phyloP scores from a whole-genome alignment of 306 rosid species.

The Prunus campanulata region DNA sequence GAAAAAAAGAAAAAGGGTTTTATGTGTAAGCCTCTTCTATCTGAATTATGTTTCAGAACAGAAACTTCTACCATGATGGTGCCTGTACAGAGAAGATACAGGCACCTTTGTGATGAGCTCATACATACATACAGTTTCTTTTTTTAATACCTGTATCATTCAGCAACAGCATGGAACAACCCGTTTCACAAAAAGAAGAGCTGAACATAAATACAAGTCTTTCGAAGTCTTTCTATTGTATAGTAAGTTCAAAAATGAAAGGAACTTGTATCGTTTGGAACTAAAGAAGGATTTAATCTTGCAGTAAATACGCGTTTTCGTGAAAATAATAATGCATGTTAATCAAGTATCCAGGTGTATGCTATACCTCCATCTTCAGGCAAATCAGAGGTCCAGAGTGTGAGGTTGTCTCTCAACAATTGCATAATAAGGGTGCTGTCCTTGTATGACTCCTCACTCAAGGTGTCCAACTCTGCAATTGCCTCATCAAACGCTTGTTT shows the following conservation, averaged over 20 bases:
- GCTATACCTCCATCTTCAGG: conserved; percentile 96
- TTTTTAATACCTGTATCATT: not conserved
- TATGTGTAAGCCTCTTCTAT: conserved; percentile 2
- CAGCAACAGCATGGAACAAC: not conserved
- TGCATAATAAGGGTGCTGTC: conserved; percentile 99
- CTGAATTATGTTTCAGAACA: conserved; percentile 2
- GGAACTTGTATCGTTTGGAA: not conserved
- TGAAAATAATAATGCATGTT: not conserved
- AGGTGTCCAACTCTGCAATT: conserved; percentile 93
- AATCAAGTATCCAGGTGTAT: not conserved
- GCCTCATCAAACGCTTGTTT: conserved; percentile 99
- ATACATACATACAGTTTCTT: not conserved
- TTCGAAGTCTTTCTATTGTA: not conserved
- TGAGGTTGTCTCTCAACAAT: conserved; percentile 95
- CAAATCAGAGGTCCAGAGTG: conserved; percentile 99
- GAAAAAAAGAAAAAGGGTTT: not conserved
- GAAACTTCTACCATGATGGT: not conserved
- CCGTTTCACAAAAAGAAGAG: not conserved
- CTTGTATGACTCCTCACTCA: conserved; percentile 98
- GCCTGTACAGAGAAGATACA: not conserved
- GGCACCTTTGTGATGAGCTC: not conserved
- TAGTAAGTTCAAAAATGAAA: not conserved
- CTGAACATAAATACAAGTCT: not conserved
- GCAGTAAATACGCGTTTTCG: not conserved
- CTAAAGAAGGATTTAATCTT: not conserved